phyloP scores from a whole-genome alignment of 176 grass and related monocot species.

The Avena atlantica region DNA sequence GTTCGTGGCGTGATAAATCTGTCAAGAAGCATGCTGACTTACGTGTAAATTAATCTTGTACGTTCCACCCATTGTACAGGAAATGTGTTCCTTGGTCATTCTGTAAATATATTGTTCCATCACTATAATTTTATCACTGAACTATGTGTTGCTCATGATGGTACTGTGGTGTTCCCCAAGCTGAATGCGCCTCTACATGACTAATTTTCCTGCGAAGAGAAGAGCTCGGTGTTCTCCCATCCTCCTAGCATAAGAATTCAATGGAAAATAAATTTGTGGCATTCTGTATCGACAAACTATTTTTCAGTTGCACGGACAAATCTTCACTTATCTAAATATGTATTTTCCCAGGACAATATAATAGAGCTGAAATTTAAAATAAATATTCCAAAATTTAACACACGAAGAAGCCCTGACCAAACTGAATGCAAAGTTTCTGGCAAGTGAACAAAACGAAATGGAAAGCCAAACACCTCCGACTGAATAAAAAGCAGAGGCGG shows the following conservation, averaged over 20 bases:
- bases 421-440: not conserved
- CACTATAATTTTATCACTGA: not conserved
- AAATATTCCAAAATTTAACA: not conserved
- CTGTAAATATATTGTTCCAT: conserved; percentile 56
- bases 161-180: not conserved
- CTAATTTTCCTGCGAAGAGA: not conserved
- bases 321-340: not conserved
- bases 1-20: not conserved
- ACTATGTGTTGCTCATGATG: not conserved
- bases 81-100: conserved; percentile 6
- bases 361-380: not conserved
- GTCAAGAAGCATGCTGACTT: not conserved
- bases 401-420: not conserved
- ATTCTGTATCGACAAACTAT: not conserved
- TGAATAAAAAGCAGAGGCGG: not conserved
- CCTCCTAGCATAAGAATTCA: not conserved
- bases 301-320: too few species aligned
- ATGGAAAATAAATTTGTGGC: not conserved
- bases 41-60: conserved; percentile 50
- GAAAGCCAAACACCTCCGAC: not conserved
- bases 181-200: not conserved
- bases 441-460: conserved; percentile 2
- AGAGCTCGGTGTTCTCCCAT: not conserved
- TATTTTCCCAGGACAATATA: not conserved
- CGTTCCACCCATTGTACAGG: conserved; percentile 41